Evolutionary conservation across 139 green algal genomes (phyloP).

Genomic region (Desmodesmus armatus): DNA sequence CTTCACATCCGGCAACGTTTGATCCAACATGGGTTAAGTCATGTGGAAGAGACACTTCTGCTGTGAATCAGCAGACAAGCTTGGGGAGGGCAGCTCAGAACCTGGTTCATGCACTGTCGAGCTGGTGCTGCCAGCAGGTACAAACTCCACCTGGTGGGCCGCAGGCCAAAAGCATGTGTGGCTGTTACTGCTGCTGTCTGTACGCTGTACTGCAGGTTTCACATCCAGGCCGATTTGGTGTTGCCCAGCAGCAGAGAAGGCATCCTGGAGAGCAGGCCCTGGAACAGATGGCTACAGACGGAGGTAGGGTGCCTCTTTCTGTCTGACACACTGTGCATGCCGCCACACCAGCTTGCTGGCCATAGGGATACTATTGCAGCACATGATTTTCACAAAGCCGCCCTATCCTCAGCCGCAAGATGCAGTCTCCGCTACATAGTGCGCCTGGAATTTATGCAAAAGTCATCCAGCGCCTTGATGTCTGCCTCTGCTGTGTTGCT

Average conservation of each 20-base stretch:
- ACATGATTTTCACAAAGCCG: neutral
- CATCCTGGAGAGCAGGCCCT: slow-evolving; percentile 11
- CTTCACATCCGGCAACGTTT: neutral
- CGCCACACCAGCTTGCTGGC: no score
- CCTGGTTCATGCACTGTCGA: neutral
- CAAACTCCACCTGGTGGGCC: no score
- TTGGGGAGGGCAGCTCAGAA: neutral
- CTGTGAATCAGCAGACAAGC: no score
- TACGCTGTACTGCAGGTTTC: neutral
- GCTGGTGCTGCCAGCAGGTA: neutral
- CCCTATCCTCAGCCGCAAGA: no score
- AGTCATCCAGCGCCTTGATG: no score
- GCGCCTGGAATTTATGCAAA: no score
- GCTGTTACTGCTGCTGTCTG: neutral
- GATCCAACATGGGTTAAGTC: no score
- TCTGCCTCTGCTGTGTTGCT: neutral
- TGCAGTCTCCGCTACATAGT: no score
- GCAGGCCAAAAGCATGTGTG: no score
- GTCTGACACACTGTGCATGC: no score
- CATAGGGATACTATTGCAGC: neutral
- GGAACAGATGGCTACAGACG: slow-evolving; percentile 15
- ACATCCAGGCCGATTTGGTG: slow-evolving; percentile 36
- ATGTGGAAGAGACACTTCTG: no score
- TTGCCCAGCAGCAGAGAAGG: slow-evolving; percentile 28
- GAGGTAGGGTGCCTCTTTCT: no score